Percentiles rank a stretch among this genome's conserved stretches.
Conservation (phyloP, 2,329 filamentous ascomycete genomes). For the Diaporthe citrichinensis region DNA sequence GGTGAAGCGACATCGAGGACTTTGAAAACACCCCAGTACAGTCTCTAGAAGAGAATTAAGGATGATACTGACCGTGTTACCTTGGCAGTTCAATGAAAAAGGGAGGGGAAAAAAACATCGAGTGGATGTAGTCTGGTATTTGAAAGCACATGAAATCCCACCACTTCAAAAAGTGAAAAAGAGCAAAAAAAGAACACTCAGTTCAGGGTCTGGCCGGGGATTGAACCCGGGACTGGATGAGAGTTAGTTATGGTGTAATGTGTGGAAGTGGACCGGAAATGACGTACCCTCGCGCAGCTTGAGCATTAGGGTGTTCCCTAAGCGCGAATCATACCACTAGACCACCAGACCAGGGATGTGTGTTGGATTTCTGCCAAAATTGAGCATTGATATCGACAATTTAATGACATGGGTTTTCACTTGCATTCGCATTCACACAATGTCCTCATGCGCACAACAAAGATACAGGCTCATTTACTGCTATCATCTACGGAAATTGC, state of each 20-base stretch:
- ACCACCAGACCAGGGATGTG: constrained; percentile 24
- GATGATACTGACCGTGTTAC: no score
- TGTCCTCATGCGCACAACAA: no score
- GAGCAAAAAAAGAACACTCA: not conserved
- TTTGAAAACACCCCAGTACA: no score
- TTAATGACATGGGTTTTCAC: not conserved
- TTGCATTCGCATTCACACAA: not conserved
- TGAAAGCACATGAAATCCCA: no score
- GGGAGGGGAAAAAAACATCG: no score
- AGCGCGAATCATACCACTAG: constrained; percentile 37
- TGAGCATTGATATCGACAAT: not conserved
- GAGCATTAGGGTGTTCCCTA: constrained; percentile 15
- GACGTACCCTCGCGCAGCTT: constrained; percentile 13
- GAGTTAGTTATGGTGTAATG: not conserved
- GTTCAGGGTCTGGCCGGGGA: constrained; percentile 25
- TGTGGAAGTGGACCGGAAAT: not conserved
- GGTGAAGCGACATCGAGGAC: no score
- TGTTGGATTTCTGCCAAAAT: not conserved
- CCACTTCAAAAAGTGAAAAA: not conserved
- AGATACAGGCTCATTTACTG: no score
- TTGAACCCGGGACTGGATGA: constrained; percentile 22
- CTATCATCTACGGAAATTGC: no score
- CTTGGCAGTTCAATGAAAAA: no score
- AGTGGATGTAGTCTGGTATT: no score
- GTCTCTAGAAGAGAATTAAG: no score